Percentiles rank a stretch among this genome's conserved stretches.
phyloP scores from a whole-genome alignment of 257 asterid genomes.

The Scutellaria baicalensis region DNA sequence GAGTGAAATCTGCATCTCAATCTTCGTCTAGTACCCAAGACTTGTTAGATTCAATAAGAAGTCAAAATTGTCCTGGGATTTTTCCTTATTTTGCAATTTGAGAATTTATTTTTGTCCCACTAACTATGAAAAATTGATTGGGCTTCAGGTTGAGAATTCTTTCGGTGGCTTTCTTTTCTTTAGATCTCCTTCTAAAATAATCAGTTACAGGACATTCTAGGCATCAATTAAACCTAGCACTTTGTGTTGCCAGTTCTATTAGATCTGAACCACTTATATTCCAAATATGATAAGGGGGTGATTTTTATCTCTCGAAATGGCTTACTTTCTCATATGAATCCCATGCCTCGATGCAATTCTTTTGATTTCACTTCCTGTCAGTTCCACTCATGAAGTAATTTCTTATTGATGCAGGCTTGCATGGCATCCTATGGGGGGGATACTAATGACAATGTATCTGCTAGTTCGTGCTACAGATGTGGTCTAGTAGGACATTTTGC shows the following conservation, averaged over 20 bases:
- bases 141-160: not conserved
- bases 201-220: not conserved
- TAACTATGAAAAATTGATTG: not conserved
- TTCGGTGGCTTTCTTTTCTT: not conserved
- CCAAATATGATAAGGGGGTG: not conserved
- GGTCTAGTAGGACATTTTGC: constrained; percentile 85
- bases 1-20: constrained; percentile 23
- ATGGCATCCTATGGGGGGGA: constrained; percentile 30
- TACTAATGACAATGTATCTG: constrained; percentile 23
- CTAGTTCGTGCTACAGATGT: constrained; percentile 64
- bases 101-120: not conserved
- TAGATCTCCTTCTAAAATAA: not conserved
- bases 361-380: not conserved
- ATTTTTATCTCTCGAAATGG: not conserved
- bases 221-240: not conserved
- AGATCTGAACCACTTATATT: not conserved
- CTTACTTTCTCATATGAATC: not conserved
- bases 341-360: not conserved
- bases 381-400: not conserved
- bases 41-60: not conserved
- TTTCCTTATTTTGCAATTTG: not conserved
- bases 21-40: not conserved
- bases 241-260: not conserved
- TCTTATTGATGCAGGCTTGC: constrained; percentile 49
- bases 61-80: not conserved